A percentile compares a stretch with the other conserved stretches of the same genome.
Conservation (phyloP, 2,329 filamentous ascomycete genomes). For the Talaromyces sp. region DNA sequence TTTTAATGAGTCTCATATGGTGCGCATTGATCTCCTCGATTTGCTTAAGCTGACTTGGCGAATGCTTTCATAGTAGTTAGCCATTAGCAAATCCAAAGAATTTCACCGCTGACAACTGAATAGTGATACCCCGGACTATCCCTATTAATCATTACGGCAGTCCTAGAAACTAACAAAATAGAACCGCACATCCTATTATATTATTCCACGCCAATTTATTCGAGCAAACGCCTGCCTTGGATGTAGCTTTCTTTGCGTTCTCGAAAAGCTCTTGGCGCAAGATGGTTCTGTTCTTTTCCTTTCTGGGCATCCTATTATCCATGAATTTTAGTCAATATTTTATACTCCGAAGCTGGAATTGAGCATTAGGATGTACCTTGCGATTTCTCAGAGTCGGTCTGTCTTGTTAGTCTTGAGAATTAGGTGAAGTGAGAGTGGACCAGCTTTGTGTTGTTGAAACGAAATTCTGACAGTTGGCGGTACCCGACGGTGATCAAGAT, state of each 20-base stretch:
- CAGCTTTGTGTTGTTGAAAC: not conserved
- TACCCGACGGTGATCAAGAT: not conserved
- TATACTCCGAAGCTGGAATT: not conserved
- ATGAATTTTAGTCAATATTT: not conserved
- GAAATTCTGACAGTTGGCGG: not conserved
- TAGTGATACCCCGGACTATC: too few species aligned
- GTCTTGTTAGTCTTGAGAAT: not conserved
- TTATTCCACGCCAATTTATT: too few species aligned
- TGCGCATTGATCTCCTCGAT: constrained; percentile 4
- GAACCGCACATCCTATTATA: too few species aligned
- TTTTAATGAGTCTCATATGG: not conserved
- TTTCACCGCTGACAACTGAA: too few species aligned
- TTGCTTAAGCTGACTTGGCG: not conserved
- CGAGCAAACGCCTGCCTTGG: not conserved
- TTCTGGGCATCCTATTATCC: not conserved
- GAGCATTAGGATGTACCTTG: not conserved
- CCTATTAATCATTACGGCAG: too few species aligned
- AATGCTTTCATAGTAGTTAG: too few species aligned
- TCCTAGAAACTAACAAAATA: too few species aligned
- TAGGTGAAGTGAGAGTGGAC: not conserved
- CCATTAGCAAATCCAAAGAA: too few species aligned
- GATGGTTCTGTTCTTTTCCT: constrained; percentile 3
- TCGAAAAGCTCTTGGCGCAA: constrained; percentile 4
- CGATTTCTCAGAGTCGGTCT: not conserved
- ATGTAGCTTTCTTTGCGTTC: constrained; percentile 7